Percentiles rank a stretch among this genome's conserved stretches.
Evolutionary conservation across 1,139 yeast species (phyloP).

Genomic region (Arxiozyma heterogenica): DNA sequence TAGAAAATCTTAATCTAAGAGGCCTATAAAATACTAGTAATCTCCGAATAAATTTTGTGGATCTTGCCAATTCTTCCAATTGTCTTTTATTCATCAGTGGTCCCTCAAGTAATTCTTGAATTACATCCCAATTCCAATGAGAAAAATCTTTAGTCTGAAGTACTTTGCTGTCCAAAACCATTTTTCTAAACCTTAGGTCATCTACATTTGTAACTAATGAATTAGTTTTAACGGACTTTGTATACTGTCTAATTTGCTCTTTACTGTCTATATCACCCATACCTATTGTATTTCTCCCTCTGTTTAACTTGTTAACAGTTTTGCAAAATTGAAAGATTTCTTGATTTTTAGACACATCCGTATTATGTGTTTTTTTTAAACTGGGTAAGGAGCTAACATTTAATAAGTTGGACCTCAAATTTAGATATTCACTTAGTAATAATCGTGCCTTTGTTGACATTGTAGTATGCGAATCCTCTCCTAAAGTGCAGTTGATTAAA

Average conservation of each 20-base stretch:
- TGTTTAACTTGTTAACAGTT: slow-evolving; percentile 36
- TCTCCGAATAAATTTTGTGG: slow-evolving; percentile 79
- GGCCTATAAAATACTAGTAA: slow-evolving; percentile 84
- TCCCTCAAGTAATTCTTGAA: slow-evolving; percentile 64
- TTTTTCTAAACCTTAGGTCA: slow-evolving; percentile 58
- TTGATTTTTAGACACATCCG: slow-evolving; percentile 13
- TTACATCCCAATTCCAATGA: slow-evolving; percentile 81
- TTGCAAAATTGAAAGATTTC: slow-evolving; percentile 40
- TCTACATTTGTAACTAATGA: slow-evolving; percentile 48
- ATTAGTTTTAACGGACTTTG: slow-evolving; percentile 38
- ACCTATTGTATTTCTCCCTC: slow-evolving; percentile 32
- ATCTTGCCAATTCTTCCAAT: slow-evolving; percentile 68
- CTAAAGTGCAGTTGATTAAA: slow-evolving; percentile 41
- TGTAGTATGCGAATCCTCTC: slow-evolving; percentile 27
- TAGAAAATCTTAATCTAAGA: slow-evolving; percentile 75
- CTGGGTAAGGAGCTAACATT: slow-evolving; percentile 12
- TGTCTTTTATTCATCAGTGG: slow-evolving; percentile 65
- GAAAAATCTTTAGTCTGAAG: slow-evolving; percentile 68
- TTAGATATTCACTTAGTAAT: slow-evolving; percentile 53
- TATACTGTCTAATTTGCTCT: slow-evolving; percentile 28
- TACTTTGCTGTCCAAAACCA: slow-evolving; percentile 62
- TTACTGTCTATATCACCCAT: slow-evolving; percentile 22
- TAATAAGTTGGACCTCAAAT: slow-evolving; percentile 45
- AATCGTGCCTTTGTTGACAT: slow-evolving; percentile 50
- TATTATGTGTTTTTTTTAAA: slow-evolving; percentile 5